Evolutionary conservation across 2,329 filamentous ascomycete genomes (phyloP).

Genomic region (Rutstroemia sp.): DNA sequence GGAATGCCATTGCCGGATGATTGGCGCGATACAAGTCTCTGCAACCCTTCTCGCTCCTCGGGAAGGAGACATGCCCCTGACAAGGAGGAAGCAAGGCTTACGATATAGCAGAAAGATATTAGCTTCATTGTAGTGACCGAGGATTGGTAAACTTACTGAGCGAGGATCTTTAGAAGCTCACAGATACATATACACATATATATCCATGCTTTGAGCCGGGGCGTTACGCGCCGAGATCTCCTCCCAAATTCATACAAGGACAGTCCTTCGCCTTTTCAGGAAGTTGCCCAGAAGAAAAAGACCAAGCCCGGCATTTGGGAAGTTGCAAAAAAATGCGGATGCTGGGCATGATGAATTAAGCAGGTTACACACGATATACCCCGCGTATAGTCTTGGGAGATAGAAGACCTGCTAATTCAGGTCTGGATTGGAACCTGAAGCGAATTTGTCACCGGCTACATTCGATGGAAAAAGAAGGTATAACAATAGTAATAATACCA

Average conservation of each 20-base stretch:
- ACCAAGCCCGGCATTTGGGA: neutral
- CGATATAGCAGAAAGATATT: slow-evolving; percentile 13
- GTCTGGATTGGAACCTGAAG: too few relatives aligned
- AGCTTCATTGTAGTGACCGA: slow-evolving; percentile 16
- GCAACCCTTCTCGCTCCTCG: slow-evolving; percentile 28
- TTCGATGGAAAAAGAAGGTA: too few relatives aligned
- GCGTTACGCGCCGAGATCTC: neutral
- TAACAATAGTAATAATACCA: too few relatives aligned
- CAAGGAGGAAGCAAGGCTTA: slow-evolving; percentile 12
- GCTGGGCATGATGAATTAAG: neutral
- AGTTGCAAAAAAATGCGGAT: neutral
- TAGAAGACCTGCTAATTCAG: too few relatives aligned
- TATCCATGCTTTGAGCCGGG: neutral
- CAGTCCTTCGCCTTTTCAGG: neutral
- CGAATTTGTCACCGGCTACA: too few relatives aligned
- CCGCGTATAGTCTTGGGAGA: too few relatives aligned
- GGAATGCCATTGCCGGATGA: slow-evolving; percentile 23
- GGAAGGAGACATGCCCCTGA: slow-evolving; percentile 32
- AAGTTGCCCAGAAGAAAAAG: neutral
- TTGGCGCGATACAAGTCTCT: slow-evolving; percentile 11
- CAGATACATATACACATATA: neutral
- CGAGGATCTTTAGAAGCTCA: neutral
- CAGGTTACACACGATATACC: neutral
- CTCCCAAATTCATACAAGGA: neutral
- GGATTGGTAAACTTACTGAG: neutral